These are phyloP conservation scores for Beta corolliflora DNA, from an alignment of 179 eudicot species.

Conservation along the genomic window DNA sequence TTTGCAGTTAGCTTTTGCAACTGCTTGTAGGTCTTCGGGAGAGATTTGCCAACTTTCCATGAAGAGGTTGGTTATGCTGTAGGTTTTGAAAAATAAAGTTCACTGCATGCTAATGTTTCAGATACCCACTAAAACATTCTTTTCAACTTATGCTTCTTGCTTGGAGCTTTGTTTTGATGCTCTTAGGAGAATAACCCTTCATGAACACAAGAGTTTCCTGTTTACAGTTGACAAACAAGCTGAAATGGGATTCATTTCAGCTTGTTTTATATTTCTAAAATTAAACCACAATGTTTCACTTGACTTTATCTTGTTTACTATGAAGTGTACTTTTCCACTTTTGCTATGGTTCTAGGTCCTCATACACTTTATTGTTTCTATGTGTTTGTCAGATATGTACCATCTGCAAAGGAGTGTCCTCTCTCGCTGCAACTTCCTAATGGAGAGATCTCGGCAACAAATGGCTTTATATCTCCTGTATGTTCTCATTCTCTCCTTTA, in stretches of 20 bases:
- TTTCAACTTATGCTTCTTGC: background rate
- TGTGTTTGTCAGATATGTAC: constrained; percentile 63
- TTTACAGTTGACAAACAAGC: background rate
- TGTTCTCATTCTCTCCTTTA: constrained; percentile 27
- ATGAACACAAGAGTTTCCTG: background rate
- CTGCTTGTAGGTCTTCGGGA: background rate
- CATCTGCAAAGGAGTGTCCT: constrained; percentile 90
- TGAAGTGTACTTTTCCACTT: constrained; percentile 3
- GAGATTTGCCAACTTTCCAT: background rate
- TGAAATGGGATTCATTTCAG: background rate
- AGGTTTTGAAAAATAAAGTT: background rate
- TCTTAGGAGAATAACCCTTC: background rate
- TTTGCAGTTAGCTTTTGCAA: background rate
- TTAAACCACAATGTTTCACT: background rate
- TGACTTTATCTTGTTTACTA: background rate
- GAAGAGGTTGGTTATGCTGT: background rate
- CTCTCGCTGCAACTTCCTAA: constrained; percentile 80
- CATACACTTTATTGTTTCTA: background rate
- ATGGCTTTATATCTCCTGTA: constrained; percentile 96
- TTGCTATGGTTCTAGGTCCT: constrained; percentile 10
- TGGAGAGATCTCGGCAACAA: constrained; percentile 77
- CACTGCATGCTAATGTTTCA: background rate
- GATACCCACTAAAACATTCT: background rate
- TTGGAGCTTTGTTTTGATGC: constrained; percentile 3
- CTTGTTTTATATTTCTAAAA: background rate